Evolutionary conservation across 2,329 filamentous ascomycete species (phyloP).

Genomic region (Pseudogymnoascus sp.): DNA sequence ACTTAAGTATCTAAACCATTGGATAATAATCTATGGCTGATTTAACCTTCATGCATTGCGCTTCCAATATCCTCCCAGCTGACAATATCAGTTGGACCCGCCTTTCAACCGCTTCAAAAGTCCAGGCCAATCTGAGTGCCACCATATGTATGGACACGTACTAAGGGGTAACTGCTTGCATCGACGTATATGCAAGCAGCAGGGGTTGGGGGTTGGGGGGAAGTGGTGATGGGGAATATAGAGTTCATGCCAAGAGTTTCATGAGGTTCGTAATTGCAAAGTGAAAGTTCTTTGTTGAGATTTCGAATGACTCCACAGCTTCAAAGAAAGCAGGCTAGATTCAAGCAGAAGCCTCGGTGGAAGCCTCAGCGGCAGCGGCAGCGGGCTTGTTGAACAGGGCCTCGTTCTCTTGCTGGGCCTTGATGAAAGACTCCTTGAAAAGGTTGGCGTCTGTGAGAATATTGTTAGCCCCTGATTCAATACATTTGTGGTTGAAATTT

Average conservation of each 20-base stretch:
- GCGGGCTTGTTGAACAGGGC: slow-evolving; percentile 60
- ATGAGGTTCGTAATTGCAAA: slow-evolving; percentile 13
- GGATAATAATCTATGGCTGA: slow-evolving; percentile 9
- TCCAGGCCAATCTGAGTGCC: slow-evolving; percentile 6
- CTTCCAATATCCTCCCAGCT: slow-evolving; percentile 7
- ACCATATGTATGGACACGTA: slow-evolving; percentile 7
- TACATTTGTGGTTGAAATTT: background rate
- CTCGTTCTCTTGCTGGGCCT: slow-evolving; percentile 95
- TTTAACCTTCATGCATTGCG: slow-evolving; percentile 9
- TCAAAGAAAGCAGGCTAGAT: background rate
- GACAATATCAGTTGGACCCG: background rate
- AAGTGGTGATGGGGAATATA: background rate
- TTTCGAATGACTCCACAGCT: background rate
- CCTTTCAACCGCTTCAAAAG: background rate
- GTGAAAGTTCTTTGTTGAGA: slow-evolving; percentile 9
- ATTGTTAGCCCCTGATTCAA: slow-evolving; percentile 25
- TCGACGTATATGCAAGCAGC: background rate
- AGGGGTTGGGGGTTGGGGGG: background rate
- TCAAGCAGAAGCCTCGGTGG: slow-evolving; percentile 7
- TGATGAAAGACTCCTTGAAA: slow-evolving; percentile 97
- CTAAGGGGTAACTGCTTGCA: slow-evolving; percentile 5
- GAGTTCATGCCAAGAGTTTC: slow-evolving; percentile 10
- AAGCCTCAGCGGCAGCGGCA: slow-evolving; percentile 16
- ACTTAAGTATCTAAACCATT: slow-evolving; percentile 9
- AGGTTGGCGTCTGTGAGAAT: slow-evolving; percentile 70